These are phyloP conservation scores for Pyracantha coccinea DNA, from an alignment of 331 rosid species.

Conservation along the genomic window DNA sequence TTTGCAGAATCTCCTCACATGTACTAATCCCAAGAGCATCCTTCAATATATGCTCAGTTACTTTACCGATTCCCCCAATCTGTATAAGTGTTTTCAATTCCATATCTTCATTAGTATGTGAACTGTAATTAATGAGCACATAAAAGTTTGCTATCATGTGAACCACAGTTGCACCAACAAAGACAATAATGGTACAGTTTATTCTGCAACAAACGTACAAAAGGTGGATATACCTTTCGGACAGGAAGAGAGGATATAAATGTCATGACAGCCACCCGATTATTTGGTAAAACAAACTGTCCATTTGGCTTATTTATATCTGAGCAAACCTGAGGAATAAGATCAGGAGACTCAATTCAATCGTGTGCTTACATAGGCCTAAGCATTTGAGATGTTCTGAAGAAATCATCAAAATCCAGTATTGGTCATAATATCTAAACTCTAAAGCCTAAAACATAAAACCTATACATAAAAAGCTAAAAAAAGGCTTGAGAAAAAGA, in stretches of 20 bases:
- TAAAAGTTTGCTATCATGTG: not conserved
- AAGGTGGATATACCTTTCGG: constrained; percentile 53
- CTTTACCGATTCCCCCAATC: constrained; percentile 99
- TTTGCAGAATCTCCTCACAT: constrained; percentile 79
- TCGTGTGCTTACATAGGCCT: not conserved
- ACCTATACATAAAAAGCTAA: not conserved
- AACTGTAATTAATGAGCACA: not conserved
- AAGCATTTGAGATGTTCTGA: not conserved
- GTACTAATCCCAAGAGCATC: constrained; percentile 75
- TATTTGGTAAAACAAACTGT: constrained; percentile 75
- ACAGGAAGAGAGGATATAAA: constrained; percentile 90
- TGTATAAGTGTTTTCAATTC: constrained; percentile 26
- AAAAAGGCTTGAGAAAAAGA: too few relatives aligned
- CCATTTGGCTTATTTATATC: constrained; percentile 99
- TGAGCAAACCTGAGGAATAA: constrained; percentile 67
- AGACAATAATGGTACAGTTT: not conserved
- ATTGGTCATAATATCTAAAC: not conserved
- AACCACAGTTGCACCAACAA: not conserved
- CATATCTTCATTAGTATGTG: constrained; percentile 7
- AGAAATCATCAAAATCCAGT: not conserved
- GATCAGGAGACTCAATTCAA: constrained; percentile 5
- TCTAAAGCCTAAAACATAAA: not conserved
- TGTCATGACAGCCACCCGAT: constrained; percentile 68
- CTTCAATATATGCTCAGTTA: constrained; percentile 76
- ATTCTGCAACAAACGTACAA: constrained; percentile 4